Conservation (phyloP, 2,329 filamentous ascomycete genomes). For the Hymenoscyphus infarciens region DNA sequence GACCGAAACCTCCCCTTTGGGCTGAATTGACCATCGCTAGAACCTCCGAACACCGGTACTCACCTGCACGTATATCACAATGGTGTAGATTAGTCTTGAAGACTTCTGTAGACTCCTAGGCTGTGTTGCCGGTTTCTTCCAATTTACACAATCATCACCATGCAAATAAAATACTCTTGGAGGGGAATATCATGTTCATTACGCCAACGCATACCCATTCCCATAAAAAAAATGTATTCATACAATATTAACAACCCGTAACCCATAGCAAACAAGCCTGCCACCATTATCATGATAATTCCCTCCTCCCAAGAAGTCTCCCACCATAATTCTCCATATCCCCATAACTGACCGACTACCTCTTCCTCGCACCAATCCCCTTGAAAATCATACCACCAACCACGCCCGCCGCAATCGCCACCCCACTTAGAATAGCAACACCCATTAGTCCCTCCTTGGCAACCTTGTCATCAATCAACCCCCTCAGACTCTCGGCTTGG, state of each 20-base stretch:
- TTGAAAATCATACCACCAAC: conserved; percentile 83
- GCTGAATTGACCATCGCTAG: not conserved
- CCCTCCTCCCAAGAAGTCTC: not conserved
- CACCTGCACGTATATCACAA: not conserved
- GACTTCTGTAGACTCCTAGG: too few relatives aligned
- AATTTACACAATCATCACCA: not conserved
- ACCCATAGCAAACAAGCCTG: not conserved
- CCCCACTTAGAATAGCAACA: conserved; percentile 88
- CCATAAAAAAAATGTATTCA: not conserved
- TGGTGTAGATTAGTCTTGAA: not conserved
- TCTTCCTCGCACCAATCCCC: conserved; percentile 59
- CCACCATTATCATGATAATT: conserved; percentile 7
- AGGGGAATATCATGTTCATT: conserved; percentile 2
- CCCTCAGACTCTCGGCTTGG: conserved; percentile 81
- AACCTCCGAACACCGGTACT: not conserved
- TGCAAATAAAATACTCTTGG: not conserved
- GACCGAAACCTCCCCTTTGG: not conserved
- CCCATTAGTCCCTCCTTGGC: conserved; percentile 91
- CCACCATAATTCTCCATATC: conserved; percentile 1
- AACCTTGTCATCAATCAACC: conserved; percentile 93
- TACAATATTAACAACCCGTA: conserved; percentile 9
- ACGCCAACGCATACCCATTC: not conserved
- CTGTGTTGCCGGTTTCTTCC: not conserved
- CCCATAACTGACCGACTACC: conserved; percentile 16
- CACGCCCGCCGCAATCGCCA: conserved; percentile 89